These are phyloP conservation scores for Funneliformis caledonium DNA, from an alignment of 371 early-diverging fungal genomes.

Conservation along the genomic window DNA sequence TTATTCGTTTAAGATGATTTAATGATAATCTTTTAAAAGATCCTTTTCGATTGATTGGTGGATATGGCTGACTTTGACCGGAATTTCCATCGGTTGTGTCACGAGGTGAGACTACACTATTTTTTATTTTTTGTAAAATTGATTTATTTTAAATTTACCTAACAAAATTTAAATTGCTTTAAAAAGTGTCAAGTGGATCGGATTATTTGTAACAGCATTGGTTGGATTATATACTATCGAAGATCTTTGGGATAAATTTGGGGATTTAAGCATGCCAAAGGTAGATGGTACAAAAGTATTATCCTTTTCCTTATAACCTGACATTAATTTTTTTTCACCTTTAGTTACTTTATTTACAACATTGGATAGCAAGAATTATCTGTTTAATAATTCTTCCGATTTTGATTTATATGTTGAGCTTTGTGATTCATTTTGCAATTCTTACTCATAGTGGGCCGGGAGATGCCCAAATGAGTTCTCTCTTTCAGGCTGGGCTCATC, in stretches of 20 bases:
- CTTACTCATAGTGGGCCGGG: constrained; percentile 90
- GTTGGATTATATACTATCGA: constrained; percentile 96
- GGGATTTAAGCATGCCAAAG: constrained; percentile 77
- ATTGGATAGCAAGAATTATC: constrained; percentile 80
- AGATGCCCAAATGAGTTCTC: constrained; percentile 97
- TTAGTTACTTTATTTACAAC: constrained; percentile 68
- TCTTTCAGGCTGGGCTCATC: constrained; percentile 95
- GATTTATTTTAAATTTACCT: background rate
- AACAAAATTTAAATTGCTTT: background rate
- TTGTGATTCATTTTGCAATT: constrained; percentile 92
- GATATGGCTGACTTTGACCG: constrained; percentile 87
- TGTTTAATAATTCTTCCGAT: constrained; percentile 90
- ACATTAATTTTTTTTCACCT: background rate
- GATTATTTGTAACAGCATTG: constrained; percentile 92
- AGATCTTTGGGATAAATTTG: constrained; percentile 93
- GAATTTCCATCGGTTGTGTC: constrained; percentile 90
- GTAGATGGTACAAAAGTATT: constrained; percentile 40
- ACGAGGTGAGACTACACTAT: constrained; percentile 64
- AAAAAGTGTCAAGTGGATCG: constrained; percentile 99
- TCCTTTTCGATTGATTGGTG: constrained; percentile 89
- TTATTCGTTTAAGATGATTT: background rate
- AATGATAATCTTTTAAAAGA: constrained; percentile 45
- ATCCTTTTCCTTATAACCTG: background rate
- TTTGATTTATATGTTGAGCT: constrained; percentile 87
- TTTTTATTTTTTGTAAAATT: background rate